Conservation (phyloP, 257 asterid genomes). For the Plectranthus barbatus region DNA sequence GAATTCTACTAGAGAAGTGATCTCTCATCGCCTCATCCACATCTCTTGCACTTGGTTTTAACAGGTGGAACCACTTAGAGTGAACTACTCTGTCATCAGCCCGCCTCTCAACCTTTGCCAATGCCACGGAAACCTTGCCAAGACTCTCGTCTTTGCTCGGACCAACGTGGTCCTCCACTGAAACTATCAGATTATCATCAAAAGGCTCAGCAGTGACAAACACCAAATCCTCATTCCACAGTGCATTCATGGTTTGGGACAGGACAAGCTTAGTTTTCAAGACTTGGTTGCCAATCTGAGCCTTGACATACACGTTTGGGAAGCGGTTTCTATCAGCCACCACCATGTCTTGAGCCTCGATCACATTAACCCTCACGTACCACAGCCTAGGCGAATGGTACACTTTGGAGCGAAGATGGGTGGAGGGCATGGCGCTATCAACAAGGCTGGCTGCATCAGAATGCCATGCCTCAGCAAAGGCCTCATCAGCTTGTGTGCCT, state of each 20-base stretch:
- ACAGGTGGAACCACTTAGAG: no score
- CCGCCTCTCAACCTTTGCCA: no score
- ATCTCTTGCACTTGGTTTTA: no score
- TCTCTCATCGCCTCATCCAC: no score
- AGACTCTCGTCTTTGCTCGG: no score
- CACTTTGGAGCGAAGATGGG: conserved; percentile 52
- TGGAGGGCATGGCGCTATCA: conserved; percentile 22
- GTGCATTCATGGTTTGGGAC: conserved; percentile 55
- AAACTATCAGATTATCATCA: conserved; percentile 58
- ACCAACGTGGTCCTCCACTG: conserved; percentile 42
- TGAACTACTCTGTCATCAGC: no score
- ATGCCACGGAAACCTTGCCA: no score
- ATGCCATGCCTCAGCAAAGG: conserved; percentile 78
- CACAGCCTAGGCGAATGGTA: conserved; percentile 73
- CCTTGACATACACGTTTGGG: conserved; percentile 50
- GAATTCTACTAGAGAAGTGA: no score
- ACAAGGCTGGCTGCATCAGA: conserved; percentile 55
- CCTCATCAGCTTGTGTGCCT: conserved; percentile 80
- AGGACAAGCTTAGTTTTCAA: conserved; percentile 35
- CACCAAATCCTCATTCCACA: conserved; percentile 69
- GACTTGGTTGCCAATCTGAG: conserved; percentile 55
- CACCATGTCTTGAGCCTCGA: conserved; percentile 70
- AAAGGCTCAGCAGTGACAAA: conserved; percentile 76
- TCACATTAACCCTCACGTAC: conserved; percentile 67
- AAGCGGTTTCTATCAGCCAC: conserved; percentile 36